Conservation (phyloP, 2,329 filamentous ascomycete species). For the Colletotrichum liaoningense region DNA sequence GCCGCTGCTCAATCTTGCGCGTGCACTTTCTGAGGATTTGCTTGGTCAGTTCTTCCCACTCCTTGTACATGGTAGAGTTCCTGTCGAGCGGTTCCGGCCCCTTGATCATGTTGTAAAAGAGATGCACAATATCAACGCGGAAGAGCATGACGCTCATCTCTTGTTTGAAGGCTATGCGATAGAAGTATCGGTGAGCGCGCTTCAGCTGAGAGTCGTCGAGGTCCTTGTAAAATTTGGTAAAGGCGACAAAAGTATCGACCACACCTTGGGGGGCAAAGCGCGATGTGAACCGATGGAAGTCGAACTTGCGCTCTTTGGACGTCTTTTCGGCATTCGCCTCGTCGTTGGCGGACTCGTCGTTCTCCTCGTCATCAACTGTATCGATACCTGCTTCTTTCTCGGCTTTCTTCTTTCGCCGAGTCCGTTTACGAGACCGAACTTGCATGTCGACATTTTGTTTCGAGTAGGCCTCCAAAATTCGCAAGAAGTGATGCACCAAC, state of each 20-base stretch:
- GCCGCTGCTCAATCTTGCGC: conserved; percentile 86
- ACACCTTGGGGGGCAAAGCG: conserved; percentile 87
- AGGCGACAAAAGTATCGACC: conserved; percentile 87
- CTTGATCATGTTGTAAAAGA: conserved; percentile 93
- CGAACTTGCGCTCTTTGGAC: conserved; percentile 89
- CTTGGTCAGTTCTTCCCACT: conserved; percentile 91
- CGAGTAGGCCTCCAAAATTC: conserved; percentile 91
- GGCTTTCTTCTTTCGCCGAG: conserved; percentile 78
- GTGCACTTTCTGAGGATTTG: conserved; percentile 86
- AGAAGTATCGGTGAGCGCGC: conserved; percentile 92
- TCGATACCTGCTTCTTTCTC: conserved; percentile 54
- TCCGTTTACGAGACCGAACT: conserved; percentile 82
- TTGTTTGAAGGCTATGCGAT: conserved; percentile 94
- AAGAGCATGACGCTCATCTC: conserved; percentile 90
- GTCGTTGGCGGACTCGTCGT: conserved; percentile 79
- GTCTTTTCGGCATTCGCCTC: conserved; percentile 76
- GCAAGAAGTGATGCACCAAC: conserved; percentile 89
- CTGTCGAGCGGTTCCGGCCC: conserved; percentile 82
- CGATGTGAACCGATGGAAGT: conserved; percentile 85
- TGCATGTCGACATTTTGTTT: conserved; percentile 96
- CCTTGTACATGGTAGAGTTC: conserved; percentile 75
- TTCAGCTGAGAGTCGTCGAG: conserved; percentile 85
- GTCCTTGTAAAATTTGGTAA: conserved; percentile 84
- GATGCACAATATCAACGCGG: conserved; percentile 87
- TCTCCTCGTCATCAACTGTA: conserved; percentile 64